Evolutionary conservation across 345 rosid species (phyloP).

Genomic region (Dipteronia dyeriana): DNA sequence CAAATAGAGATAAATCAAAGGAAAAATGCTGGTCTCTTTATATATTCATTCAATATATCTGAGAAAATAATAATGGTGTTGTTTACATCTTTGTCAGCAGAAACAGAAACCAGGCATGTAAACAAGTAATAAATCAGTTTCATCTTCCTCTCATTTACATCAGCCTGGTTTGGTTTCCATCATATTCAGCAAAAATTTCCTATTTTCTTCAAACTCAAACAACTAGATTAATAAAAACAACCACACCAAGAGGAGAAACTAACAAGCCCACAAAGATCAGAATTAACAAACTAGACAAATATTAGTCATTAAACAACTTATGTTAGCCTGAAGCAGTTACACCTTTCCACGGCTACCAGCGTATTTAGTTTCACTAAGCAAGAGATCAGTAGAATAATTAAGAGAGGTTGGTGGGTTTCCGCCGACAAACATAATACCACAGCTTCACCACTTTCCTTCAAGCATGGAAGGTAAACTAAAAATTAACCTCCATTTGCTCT

Average conservation of each 20-base stretch:
- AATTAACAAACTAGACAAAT: conserved; percentile 28
- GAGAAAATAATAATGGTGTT: neutral
- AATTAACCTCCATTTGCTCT: conserved; percentile 60
- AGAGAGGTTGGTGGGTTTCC: conserved; percentile 29
- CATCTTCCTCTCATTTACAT: neutral
- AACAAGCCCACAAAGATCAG: conserved; percentile 24
- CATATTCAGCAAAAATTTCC: conserved; percentile 15
- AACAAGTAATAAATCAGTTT: neutral
- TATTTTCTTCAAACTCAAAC: conserved; percentile 25
- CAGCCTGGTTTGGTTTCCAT: neutral
- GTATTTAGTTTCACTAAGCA: conserved; percentile 22
- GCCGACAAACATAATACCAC: conserved; percentile 8
- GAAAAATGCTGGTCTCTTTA: conserved; percentile 8
- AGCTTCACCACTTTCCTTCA: conserved; percentile 38
- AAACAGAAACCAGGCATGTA: conserved; percentile 2
- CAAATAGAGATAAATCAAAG: neutral
- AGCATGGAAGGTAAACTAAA: conserved; percentile 47
- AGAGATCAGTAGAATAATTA: conserved; percentile 21
- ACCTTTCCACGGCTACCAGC: conserved; percentile 29
- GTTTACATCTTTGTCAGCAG: conserved; percentile 27
- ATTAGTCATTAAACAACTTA: conserved; percentile 27
- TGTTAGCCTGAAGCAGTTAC: conserved; percentile 32
- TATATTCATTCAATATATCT: conserved; percentile 15
- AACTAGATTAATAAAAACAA: conserved; percentile 25
- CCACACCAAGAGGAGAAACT: conserved; percentile 20